Evolutionary conservation across 805 yeast genomes (phyloP), one percentile per base, ranked within the genome.

Genomic region (Candida peoriensis): DNA sequence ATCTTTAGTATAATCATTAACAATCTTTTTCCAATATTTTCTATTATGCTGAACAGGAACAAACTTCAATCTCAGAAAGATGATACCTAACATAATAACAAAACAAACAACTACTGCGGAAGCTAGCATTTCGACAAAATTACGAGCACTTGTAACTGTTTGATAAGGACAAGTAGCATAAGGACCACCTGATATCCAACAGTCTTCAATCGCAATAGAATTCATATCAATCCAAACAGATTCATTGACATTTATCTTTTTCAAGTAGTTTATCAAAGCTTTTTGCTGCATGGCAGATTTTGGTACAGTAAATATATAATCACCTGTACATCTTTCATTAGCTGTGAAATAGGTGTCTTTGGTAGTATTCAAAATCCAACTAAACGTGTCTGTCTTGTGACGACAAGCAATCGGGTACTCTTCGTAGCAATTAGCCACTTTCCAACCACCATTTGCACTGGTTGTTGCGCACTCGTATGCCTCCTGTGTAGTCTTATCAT

Each of bases 131-230:
- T 71, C 66, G 0, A 74, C 73, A 43, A 85, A 79, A 33, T 73
- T 74, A 33, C 76, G 65, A 21, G 64, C 62, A 5, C 79, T 65
- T 8, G 76, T 66, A 1, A 70, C 68, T 30, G 63, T 64, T 37
- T 72, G 74, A 53, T 88, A 88, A 0, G 97, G 96, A 54, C 97
- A 89, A 21, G 61, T 52, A 0, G 90, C 80, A 41, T 74, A 67
- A 0, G 86, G 75, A 0, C 95, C 96, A 1, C 95, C 96, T 10
- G 73, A 57, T 5, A 88, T 88, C 89, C 93, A 90, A 52, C 97
- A 89, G 36, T 76, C 72, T 3, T 70, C 60, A 15, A 78, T 76
- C 1, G 85, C 72, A 16, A 90, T 68, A 13, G 89, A 85, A 53
- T 90, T 89, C 43, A 87, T 47, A 58, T 86, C 87, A 4, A 87